phyloP scores from a whole-genome alignment of 1,284 basidiomycete species.

The Wolfiporia cocos region DNA sequence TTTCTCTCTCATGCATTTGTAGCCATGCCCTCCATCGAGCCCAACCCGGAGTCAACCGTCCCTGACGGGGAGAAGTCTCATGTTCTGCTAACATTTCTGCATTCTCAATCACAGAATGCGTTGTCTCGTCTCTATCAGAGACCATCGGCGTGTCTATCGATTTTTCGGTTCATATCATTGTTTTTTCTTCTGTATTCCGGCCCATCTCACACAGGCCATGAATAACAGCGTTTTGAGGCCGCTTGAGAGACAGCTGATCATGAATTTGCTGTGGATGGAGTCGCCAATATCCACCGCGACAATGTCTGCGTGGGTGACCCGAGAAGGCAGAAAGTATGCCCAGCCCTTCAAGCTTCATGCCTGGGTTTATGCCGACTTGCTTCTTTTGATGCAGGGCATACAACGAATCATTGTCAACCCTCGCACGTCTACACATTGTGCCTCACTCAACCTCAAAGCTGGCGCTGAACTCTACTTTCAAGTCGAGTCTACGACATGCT shows the following conservation, averaged over 20 bases:
- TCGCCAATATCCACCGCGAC: slow-evolving; percentile 63
- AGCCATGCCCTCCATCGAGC: slow-evolving; percentile 8
- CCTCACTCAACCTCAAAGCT: slow-evolving; percentile 55
- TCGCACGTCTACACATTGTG: slow-evolving; percentile 74
- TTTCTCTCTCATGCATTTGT: neutral
- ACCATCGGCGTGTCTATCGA: slow-evolving; percentile 90
- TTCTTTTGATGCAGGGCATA: slow-evolving; percentile 49
- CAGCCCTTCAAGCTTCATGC: no score
- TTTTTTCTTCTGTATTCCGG: slow-evolving; percentile 12
- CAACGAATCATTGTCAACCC: slow-evolving; percentile 60
- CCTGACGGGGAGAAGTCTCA: slow-evolving; percentile 35
- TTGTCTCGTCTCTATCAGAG: slow-evolving; percentile 82
- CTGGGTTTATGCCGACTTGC: neutral
- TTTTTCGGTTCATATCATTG: slow-evolving; percentile 66
- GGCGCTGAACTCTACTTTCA: slow-evolving; percentile 73
- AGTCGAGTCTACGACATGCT: slow-evolving; percentile 78
- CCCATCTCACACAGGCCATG: slow-evolving; percentile 4
- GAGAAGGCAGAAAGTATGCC: slow-evolving; percentile 63
- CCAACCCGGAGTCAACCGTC: slow-evolving; percentile 8
- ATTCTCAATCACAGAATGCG: slow-evolving; percentile 80
- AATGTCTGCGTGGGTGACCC: slow-evolving; percentile 81
- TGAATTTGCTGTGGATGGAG: slow-evolving; percentile 92
- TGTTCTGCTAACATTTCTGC: slow-evolving; percentile 76
- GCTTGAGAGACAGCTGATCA: slow-evolving; percentile 85
- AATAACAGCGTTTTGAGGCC: slow-evolving; percentile 71